Percentiles rank a stretch among this genome's conserved stretches.
These are phyloP conservation scores for Samsoniella hepiali DNA, from an alignment of 2,329 filamentous ascomycete genomes.

Conservation along the genomic window DNA sequence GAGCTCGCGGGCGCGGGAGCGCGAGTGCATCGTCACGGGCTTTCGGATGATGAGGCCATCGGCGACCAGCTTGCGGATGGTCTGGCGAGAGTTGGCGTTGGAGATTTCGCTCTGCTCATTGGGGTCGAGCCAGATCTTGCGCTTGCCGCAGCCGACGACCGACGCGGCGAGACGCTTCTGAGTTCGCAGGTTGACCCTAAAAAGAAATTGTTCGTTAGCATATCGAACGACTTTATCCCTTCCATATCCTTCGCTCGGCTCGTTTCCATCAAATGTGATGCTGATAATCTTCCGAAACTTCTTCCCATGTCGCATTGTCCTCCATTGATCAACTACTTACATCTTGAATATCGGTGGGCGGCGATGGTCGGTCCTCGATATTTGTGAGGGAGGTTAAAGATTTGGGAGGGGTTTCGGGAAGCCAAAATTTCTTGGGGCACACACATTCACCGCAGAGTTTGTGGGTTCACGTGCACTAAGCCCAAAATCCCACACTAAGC, in stretches of 20 bases:
- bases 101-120: constrained; percentile 99
- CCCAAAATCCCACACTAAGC: constrained; percentile 35
- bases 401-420: constrained; percentile 38
- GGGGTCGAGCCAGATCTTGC: constrained; percentile 99
- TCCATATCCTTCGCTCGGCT: constrained; percentile 7
- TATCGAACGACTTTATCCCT: constrained; percentile 19
- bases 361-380: constrained; percentile 42
- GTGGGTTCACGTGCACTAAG: constrained; percentile 41
- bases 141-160: constrained; percentile 98
- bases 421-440: constrained; percentile 40
- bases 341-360: constrained; percentile 43
- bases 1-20: constrained; percentile 91
- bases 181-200: constrained; percentile 98
- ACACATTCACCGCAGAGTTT: constrained; percentile 38
- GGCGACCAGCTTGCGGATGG: constrained; percentile 97
- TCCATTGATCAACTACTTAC: constrained; percentile 33
- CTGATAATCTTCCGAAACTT: background rate
- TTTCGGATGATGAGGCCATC: constrained; percentile 99
- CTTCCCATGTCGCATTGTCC: constrained; percentile 1
- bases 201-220: constrained; percentile 30
- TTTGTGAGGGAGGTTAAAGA: constrained; percentile 34
- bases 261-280: constrained; percentile 18
- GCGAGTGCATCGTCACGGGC: constrained; percentile 99
- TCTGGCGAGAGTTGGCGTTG: constrained; percentile 99
- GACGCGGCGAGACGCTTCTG: constrained; percentile 99